phyloP scores from a whole-genome alignment of 371 early-diverging fungal species.

The Zychaea mexicana region DNA sequence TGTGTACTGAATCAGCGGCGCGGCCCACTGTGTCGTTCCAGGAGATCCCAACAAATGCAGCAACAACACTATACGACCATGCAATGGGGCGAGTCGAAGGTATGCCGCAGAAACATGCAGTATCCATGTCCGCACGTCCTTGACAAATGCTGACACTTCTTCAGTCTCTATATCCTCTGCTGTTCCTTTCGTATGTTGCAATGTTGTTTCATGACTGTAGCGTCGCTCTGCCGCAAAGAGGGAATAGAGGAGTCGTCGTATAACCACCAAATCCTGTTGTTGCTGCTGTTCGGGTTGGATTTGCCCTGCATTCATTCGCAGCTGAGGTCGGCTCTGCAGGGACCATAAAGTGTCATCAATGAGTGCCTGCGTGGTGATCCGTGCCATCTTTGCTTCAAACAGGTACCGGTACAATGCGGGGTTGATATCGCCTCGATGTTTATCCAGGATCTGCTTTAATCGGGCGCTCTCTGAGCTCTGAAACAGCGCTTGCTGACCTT shows the following conservation, averaged over 20 bases:
- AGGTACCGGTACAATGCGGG: constrained; percentile 25
- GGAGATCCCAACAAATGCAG: constrained; percentile 39
- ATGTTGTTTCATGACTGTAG: background rate
- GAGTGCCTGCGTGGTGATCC: constrained; percentile 57
- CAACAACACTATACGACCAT: constrained; percentile 40
- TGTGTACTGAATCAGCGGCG: constrained; percentile 55
- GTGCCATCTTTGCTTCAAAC: constrained; percentile 42
- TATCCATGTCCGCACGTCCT: constrained; percentile 52
- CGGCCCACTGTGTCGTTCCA: constrained; percentile 52
- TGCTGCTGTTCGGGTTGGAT: constrained; percentile 9
- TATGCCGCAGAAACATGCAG: constrained; percentile 38
- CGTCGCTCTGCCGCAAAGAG: constrained; percentile 20
- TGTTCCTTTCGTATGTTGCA: background rate
- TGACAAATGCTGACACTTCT: constrained; percentile 30
- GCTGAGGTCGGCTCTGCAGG: constrained; percentile 8
- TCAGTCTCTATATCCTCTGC: constrained; percentile 2
- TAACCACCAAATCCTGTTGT: constrained; percentile 2
- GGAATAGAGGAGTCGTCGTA: constrained; percentile 20
- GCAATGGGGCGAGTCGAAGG: constrained; percentile 24
- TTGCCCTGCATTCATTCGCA: constrained; percentile 14
- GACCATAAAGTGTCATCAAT: constrained; percentile 44
- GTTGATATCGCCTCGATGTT: constrained; percentile 28
- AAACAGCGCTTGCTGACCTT: constrained; percentile 32
- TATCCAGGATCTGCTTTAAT: constrained; percentile 30
- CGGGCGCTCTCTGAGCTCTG: constrained; percentile 30